Evolutionary conservation across 805 yeast species (phyloP).

Genomic region (Candida railenensis): DNA sequence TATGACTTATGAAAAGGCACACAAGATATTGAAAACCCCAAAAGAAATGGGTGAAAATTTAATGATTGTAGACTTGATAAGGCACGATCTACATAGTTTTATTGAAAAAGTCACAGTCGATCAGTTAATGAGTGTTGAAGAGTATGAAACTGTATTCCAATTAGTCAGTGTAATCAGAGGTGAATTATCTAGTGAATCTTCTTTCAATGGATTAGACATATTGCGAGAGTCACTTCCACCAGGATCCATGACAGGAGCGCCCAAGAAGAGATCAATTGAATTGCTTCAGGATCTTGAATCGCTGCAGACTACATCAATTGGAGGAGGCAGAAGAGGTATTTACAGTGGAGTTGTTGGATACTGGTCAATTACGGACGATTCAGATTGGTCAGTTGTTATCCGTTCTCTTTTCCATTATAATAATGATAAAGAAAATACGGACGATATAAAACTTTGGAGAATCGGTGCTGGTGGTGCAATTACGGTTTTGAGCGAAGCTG

Average conservation of each 20-base stretch:
- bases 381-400: conserved; percentile 96
- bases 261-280: conserved; percentile 90
- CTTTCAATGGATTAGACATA: conserved; percentile 72
- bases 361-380: conserved; percentile 83
- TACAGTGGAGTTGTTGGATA: conserved; percentile 96
- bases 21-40: conserved; percentile 67
- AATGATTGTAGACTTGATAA: conserved; percentile 93
- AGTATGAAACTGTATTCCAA: conserved; percentile 87
- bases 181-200: conserved; percentile 26
- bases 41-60: conserved; percentile 94
- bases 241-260: conserved; percentile 99
- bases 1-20: conserved; percentile 59
- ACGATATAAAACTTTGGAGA: conserved; percentile 52
- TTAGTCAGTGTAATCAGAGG: conserved; percentile 89
- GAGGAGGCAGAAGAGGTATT: conserved; percentile 65
- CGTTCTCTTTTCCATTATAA: conserved; percentile 74
- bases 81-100: conserved; percentile 82
- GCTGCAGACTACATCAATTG: conserved; percentile 27
- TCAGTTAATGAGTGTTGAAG: conserved; percentile 88
- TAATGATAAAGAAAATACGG: conserved; percentile 40
- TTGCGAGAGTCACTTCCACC: conserved; percentile 85
- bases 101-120: conserved; percentile 66
- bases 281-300: conserved; percentile 62
- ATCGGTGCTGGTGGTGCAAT: conserved; percentile 99
- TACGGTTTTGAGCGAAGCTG: conserved; percentile 79